A percentile compares a stretch with the other conserved stretches of the same genome.
Evolutionary conservation across 139 green algal genomes (phyloP).

Genomic region (Trebouxia sp.): DNA sequence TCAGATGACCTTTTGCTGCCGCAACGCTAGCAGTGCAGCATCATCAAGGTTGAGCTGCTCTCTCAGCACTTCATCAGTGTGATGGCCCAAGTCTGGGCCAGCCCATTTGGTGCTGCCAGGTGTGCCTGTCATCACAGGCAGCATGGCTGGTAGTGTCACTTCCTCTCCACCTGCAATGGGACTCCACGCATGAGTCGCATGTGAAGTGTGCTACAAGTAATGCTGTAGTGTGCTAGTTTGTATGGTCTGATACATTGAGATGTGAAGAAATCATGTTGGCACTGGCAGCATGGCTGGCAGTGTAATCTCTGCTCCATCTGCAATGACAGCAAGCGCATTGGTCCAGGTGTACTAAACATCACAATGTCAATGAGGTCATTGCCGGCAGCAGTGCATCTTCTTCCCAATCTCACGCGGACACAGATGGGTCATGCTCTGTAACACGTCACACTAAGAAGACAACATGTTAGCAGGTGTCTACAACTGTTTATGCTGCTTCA

Average conservation of each 20-base stretch:
- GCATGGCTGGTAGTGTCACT: conserved; percentile 61
- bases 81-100: conserved; percentile 69
- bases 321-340: background rate
- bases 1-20: conserved; percentile 51
- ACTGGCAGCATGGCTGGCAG: conserved; percentile 66
- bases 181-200: background rate
- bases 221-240: too few species aligned
- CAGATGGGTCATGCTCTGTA: too few species aligned
- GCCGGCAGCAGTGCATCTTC: too few species aligned
- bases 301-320: conserved; percentile 34
- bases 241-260: too few species aligned
- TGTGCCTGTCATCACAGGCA: conserved; percentile 46
- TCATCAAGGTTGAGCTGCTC: conserved; percentile 53
- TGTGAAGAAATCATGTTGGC: conserved; percentile 34
- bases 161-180: conserved; percentile 24
- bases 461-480: too few species aligned
- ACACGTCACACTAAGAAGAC: too few species aligned
- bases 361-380: too few species aligned
- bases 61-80: conserved; percentile 70
- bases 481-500: too few species aligned
- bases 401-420: too few species aligned
- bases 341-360: too few species aligned
- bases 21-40: conserved; percentile 45
- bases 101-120: conserved; percentile 68
- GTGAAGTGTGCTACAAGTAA: too few species aligned